Conservation (phyloP, 2,329 filamentous ascomycete species). For the Pezicula neosporulosa region DNA sequence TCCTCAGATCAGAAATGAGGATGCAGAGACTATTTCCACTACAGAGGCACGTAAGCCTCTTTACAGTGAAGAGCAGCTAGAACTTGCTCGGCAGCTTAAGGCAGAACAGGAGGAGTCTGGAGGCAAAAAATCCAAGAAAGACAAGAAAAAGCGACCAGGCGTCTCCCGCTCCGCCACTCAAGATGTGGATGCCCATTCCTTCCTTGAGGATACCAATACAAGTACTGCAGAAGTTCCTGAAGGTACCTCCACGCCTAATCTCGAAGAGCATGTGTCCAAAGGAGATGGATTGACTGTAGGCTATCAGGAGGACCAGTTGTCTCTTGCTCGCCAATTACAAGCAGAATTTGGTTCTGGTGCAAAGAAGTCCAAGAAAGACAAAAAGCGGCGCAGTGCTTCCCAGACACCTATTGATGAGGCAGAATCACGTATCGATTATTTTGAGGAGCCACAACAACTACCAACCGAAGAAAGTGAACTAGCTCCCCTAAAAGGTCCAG, state of each 20-base stretch:
- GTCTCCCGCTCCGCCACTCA: slow-evolving; percentile 6
- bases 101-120: slow-evolving; percentile 19
- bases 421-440: slow-evolving; percentile 2
- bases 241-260: neutral
- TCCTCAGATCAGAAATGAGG: slow-evolving; percentile 8
- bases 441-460: neutral
- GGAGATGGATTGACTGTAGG: slow-evolving; percentile 3
- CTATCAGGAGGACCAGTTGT: slow-evolving; percentile 8
- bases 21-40: neutral
- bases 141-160: slow-evolving; percentile 26
- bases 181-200: slow-evolving; percentile 7
- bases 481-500: neutral
- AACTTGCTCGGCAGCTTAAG: slow-evolving; percentile 23
- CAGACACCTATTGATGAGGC: neutral
- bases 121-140: slow-evolving; percentile 25
- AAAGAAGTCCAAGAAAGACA: slow-evolving; percentile 18
- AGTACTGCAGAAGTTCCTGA: neutral
- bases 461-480: too few relatives aligned
- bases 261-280: slow-evolving; percentile 1
- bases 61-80: slow-evolving; percentile 24
- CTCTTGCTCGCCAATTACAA: slow-evolving; percentile 10
- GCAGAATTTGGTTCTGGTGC: slow-evolving; percentile 11
- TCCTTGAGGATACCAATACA: neutral
- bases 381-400: slow-evolving; percentile 15
- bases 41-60: slow-evolving; percentile 11